Base-by-base conservation (phyloP, 306 rosid genomes). In the Cicer judaicum region DNA sequence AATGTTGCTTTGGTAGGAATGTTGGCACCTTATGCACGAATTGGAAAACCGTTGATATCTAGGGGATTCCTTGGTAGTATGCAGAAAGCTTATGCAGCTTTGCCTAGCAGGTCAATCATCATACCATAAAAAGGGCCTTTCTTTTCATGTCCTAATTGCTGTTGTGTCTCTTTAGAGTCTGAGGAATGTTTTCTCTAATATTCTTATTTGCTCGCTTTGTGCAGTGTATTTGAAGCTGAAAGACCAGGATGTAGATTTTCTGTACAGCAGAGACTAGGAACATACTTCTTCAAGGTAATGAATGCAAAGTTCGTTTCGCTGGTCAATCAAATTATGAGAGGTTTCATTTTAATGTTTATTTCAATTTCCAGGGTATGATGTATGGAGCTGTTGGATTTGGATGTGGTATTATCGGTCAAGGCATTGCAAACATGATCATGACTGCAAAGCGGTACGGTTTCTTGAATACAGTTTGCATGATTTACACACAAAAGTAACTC, bases 381-480 rank as follows among this genome's bases (percentile, higher is more conserved):
- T 94, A 94, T 78, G 98, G 90, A 39, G 75, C 79, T 36, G 97
- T 91, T 82, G 98, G 98, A 47, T 91, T 91, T 70, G 94, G 72
- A 63, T 94, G 98, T 72, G 98, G 98, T 64, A 86, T 94, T 41
- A 77, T 94, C n/a, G 98, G 98, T 80, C 98, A 94, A 82, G 98
- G 98, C 77, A 86, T 94, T 73, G 97, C 96, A 76, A 94, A 94
- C 82, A 55, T 86, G 84, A 87, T 94, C 84, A 94, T 94, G 98
- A 94, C 82, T 55, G 91, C 91, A 41, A 94, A 94, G 81, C 85
- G 97, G 97, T 94, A 87, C 52, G 54, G 39, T 74, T 81, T 78
- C 18, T 50, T 19, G 1, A 15, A 10, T 64, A 59, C 42, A 63
- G 39, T 84, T 62, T 80, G 39, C 74, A 41, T 54, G 34, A 55